These are phyloP conservation scores for Botrytis elliptica DNA, from an alignment of 2,329 filamentous ascomycete genomes.

Conservation along the genomic window DNA sequence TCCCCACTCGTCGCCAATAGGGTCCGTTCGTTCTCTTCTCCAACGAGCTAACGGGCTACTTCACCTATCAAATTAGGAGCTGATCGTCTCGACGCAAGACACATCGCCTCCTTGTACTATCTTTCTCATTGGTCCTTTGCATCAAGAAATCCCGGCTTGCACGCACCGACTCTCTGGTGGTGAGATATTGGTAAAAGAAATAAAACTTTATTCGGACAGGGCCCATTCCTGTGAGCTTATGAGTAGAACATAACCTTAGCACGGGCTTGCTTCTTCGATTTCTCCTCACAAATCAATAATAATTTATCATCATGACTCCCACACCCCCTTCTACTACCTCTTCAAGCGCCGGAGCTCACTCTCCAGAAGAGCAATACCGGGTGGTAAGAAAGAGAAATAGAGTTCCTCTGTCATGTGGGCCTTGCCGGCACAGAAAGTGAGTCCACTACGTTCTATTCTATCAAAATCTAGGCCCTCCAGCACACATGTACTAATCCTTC, in stretches of 20 bases:
- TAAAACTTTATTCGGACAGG: conserved; percentile 21
- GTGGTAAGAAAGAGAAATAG: conserved; percentile 90
- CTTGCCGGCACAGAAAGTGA: conserved; percentile 89
- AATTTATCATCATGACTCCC: conserved; percentile 58
- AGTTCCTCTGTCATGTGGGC: conserved; percentile 86
- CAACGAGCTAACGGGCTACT: conserved; percentile 27
- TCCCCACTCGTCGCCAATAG: conserved; percentile 30
- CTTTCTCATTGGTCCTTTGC: conserved; percentile 27
- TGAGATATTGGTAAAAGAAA: conserved; percentile 21
- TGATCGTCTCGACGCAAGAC: conserved; percentile 19
- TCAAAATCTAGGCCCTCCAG: conserved; percentile 23
- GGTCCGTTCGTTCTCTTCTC: conserved; percentile 9
- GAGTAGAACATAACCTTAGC: conserved; percentile 23
- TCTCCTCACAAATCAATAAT: conserved; percentile 24
- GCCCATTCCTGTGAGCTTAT: conserved; percentile 27
- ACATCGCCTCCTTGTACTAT: conserved; percentile 19
- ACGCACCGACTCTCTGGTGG: conserved; percentile 24
- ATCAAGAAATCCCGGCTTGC: conserved; percentile 21
- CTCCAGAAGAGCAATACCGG: conserved; percentile 81
- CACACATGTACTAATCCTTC: conserved; percentile 41
- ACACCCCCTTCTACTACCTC: conserved; percentile 77
- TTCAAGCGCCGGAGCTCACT: conserved; percentile 70
- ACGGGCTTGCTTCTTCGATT: conserved; percentile 22
- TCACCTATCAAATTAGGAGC: conserved; percentile 25
- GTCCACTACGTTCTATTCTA: conserved; percentile 35